Base-by-base conservation (phyloP, 2,329 filamentous ascomycete genomes). In the Lachnellula suecica region DNA sequence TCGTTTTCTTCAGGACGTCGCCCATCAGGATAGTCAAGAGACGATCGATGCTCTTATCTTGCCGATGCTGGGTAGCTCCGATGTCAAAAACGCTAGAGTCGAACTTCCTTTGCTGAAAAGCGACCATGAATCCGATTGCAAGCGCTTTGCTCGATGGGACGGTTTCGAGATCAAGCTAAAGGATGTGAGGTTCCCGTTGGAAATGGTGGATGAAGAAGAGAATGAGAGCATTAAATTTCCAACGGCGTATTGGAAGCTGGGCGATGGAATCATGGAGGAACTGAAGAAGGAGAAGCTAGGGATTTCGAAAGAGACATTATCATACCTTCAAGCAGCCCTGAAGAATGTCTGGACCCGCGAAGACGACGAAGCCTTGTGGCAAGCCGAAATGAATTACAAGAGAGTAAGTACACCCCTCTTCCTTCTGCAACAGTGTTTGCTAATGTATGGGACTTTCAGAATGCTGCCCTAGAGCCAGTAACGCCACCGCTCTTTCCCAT, bases 401-500 rank as follows among this genome's bases (percentile, higher is more conserved):
- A 59, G 47, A 44, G 66, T 66, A 50, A 35, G 59, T 58, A 1
- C 1, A 27, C 9, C 17, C 7, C 22, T 24, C 20, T 47, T n/a
- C 2, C 15, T n/a, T 25, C 4, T n/a, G 6, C 3, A 35, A 35
- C 2, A n/a, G 15, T 17, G 5, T 4, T 19, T 13, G 17, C 7
- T 25, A n/a, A 23, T 22, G 44, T 7, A 38, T 13, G 7, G 9
- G 24, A 22, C 22, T 13, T 25, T 31, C 29, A 66, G 65, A 61
- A 55, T 34, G 49, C 29, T 23, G 50, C 31, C 9, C 44, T 60
- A 13, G 60, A 63, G 24, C 60, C 58, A 31, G 49, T 69, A 5
- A 67, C 67, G 15, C 67, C 67, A 23, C 67, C 63, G 5, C 51
- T 70, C 4, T 61, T 64, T 4, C 65, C 67, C 1, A 42, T 57